phyloP scores from a whole-genome alignment of 345 rosid species.

The Orychophragmus violaceus region DNA sequence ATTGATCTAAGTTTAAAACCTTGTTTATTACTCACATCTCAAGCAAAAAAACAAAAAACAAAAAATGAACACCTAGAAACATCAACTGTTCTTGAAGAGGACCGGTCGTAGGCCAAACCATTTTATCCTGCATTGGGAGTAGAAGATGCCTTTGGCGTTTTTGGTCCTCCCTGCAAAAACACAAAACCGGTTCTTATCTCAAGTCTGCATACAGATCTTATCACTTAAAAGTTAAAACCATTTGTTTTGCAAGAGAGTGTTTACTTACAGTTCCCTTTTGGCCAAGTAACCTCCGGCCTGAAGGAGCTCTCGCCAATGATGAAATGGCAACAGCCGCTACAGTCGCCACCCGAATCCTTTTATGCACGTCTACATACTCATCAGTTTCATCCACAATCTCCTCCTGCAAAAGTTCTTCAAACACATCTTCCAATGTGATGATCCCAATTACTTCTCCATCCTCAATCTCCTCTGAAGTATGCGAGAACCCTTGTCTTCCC shows the following conservation, averaged over 20 bases:
- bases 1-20: neutral
- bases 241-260: neutral
- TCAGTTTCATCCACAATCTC: slow-evolving; percentile 99
- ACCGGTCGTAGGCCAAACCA: neutral
- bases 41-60: neutral
- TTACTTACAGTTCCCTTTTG: slow-evolving; percentile 30
- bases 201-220: neutral
- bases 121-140: neutral
- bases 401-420: slow-evolving; percentile 91
- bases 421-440: slow-evolving; percentile 95
- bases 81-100: slow-evolving; percentile 1
- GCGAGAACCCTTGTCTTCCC: slow-evolving; percentile 38
- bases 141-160: slow-evolving; percentile 17
- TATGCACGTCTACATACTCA: slow-evolving; percentile 94
- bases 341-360: slow-evolving; percentile 63
- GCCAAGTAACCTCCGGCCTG: slow-evolving; percentile 57
- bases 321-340: slow-evolving; percentile 94
- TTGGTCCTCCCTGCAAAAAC: slow-evolving; percentile 21
- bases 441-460: slow-evolving; percentile 93
- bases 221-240: neutral
- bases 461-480: slow-evolving; percentile 63
- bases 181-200: slow-evolving; percentile 1
- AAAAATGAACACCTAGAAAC: neutral
- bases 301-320: slow-evolving; percentile 79
- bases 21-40: neutral